Base-by-base conservation (phyloP, 805 yeast genomes). In the Ogataea paraovalis region DNA sequence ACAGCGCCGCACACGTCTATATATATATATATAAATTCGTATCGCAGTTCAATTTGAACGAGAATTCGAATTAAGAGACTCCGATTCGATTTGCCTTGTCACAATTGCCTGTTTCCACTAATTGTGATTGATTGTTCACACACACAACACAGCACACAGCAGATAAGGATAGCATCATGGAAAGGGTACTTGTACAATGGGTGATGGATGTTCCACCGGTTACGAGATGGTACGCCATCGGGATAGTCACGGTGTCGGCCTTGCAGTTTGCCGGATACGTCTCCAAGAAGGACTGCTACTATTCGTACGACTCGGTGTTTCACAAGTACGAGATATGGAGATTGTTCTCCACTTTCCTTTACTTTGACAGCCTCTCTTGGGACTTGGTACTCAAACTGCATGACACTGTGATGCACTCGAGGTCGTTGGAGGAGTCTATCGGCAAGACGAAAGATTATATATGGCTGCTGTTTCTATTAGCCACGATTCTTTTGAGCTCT, bases 121-220 rank as follows among this genome's bases (percentile, higher is more conserved):
- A n/a, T n/a, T n/a, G n/a, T n/a, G n/a, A n/a, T n/a, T n/a, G n/a
- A n/a, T n/a, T n/a, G n/a, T n/a, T n/a, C n/a, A n/a, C n/a, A n/a
- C n/a, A n/a, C n/a, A n/a, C n/a, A n/a, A n/a, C n/a, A n/a, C n/a
- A n/a, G n/a, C n/a, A n/a, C n/a, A n/a, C n/a, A n/a, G n/a, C n/a
- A n/a, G n/a, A n/a, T n/a, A n/a, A n/a, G n/a, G n/a, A n/a, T n/a
- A n/a, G n/a, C n/a, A n/a, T n/a, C n/a, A 67, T 67, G 71, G 70
- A 64, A 23, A 65, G 64, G 48, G 50, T 70, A 39, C 73, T 74
- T 3, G 41, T 70, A 19, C 73, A 73, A 43, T 66, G 70, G 71
- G 36, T 72, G 33, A 65, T 61, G 59, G 74, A 70, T 37, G 61
- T 72, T 2, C 80, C 80, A 3, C 72, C 76, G 2, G 75, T 76